phyloP scores from a whole-genome alignment of 306 rosid species.

The Cucurbita pepo region DNA sequence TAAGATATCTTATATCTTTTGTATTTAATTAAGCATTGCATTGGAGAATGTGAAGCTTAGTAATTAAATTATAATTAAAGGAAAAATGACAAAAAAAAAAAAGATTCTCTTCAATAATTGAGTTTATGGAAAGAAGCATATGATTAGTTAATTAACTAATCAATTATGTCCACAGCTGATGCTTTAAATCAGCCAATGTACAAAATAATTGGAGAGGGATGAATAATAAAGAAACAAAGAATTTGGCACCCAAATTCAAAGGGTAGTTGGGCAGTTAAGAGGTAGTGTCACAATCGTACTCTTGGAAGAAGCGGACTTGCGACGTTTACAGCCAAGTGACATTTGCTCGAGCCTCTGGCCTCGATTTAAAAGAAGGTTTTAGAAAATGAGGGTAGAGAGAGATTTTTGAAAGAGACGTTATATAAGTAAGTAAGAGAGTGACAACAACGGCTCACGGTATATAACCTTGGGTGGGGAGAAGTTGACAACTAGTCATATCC shows the following conservation, averaged over 20 bases:
- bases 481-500: too few relatives aligned
- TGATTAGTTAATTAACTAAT: background rate
- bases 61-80: background rate
- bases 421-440: too few relatives aligned
- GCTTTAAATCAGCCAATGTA: background rate
- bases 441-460: too few relatives aligned
- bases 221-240: background rate
- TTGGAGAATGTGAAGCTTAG: background rate
- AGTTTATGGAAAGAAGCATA: background rate
- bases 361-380: too few relatives aligned
- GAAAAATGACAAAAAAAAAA: background rate
- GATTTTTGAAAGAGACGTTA: too few relatives aligned
- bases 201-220: background rate
- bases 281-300: background rate
- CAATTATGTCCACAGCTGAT: background rate
- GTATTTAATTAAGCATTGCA: background rate
- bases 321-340: too few relatives aligned
- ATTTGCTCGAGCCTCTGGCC: too few relatives aligned
- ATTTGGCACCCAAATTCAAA: background rate
- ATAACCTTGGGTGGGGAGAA: too few relatives aligned
- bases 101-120: background rate
- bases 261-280: constrained; percentile 1
- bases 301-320: too few relatives aligned
- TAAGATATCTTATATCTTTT: background rate
- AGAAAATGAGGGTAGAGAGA: too few relatives aligned